A percentile compares a stretch with the other conserved stretches of the same genome.
Evolutionary conservation across 495 filamentous ascomycete genomes (phyloP).

Genomic region (Immersiella caudata): DNA sequence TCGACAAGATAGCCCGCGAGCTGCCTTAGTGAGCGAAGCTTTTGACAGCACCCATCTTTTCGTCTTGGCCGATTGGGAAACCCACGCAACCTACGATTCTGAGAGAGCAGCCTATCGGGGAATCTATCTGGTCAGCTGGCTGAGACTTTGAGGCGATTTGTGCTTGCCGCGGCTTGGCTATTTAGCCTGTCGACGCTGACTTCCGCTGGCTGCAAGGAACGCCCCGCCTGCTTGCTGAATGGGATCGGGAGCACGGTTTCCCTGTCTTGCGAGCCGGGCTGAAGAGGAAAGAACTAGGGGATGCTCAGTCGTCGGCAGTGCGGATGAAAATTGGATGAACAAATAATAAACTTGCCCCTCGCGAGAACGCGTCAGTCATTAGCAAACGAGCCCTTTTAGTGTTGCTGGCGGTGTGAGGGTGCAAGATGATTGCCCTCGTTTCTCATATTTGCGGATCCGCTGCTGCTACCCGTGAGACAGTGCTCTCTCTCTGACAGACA

Average conservation of each 20-base stretch:
- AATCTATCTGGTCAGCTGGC: not conserved
- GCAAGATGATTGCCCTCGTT: conserved; percentile 12
- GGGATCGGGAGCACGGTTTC: conserved; percentile 6
- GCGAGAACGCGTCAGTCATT: conserved; percentile 20
- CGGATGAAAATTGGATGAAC: not conserved
- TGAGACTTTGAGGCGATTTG: not conserved
- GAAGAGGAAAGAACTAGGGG: not conserved
- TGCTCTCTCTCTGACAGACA: conserved; percentile 11
- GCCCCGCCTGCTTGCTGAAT: conserved; percentile 20
- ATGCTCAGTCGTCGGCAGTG: not conserved
- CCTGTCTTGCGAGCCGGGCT: not conserved
- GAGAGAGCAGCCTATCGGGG: not conserved
- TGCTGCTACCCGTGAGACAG: conserved; percentile 33
- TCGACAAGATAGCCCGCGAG: conserved; percentile 15
- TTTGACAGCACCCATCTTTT: conserved; percentile 19
- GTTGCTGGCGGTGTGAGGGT: not conserved
- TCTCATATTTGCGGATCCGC: conserved; percentile 6
- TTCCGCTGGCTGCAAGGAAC: conserved; percentile 35
- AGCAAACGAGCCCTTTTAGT: not conserved
- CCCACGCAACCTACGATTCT: conserved; percentile 8
- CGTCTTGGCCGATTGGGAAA: conserved; percentile 11
- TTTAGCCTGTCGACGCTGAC: conserved; percentile 35
- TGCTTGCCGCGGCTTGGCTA: not conserved
- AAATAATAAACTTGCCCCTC: conserved; percentile 4
- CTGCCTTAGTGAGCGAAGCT: not conserved